phyloP scores from a whole-genome alignment of 768 basidiomycete genomes.

The Tremella yokohamensis region DNA sequence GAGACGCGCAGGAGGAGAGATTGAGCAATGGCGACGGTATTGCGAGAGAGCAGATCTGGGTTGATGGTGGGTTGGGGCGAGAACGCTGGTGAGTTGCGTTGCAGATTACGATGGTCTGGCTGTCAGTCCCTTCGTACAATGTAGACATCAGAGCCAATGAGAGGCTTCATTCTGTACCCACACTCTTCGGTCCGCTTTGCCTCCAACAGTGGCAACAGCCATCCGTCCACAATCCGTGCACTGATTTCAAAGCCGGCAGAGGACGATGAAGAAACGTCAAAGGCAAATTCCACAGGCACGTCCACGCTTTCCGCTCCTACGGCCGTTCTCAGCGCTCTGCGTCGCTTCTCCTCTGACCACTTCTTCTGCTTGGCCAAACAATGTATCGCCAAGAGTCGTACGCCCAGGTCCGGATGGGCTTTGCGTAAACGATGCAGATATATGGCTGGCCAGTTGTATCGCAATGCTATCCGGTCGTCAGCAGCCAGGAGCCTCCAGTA shows the following conservation, averaged over 20 bases:
- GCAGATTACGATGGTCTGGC: conserved; percentile 1
- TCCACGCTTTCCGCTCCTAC: conserved; percentile 66
- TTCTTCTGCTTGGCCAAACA: conserved; percentile 73
- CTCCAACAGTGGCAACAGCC: conserved; percentile 75
- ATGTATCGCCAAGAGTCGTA: conserved; percentile 67
- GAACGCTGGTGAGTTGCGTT: not conserved
- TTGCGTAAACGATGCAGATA: conserved; percentile 56
- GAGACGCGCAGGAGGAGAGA: conserved; percentile 52
- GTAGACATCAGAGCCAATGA: conserved; percentile 53
- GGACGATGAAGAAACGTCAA: conserved; percentile 13
- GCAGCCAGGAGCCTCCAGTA: conserved; percentile 76
- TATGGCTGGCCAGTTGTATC: conserved; percentile 61
- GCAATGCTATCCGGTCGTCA: conserved; percentile 65
- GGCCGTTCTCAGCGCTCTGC: conserved; percentile 61
- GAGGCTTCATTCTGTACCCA: conserved; percentile 14
- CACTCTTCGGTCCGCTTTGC: conserved; percentile 59
- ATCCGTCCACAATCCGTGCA: conserved; percentile 61
- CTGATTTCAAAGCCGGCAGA: conserved; percentile 30
- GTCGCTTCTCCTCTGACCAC: conserved; percentile 73
- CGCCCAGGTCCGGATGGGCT: conserved; percentile 63
- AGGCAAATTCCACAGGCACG: conserved; percentile 51
- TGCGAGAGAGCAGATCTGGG: conserved; percentile 45
- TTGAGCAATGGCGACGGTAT: conserved; percentile 39
- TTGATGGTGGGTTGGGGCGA: conserved; percentile 60
- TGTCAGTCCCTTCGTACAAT: not conserved